phyloP scores from a whole-genome alignment of 2,329 filamentous ascomycete species.

The Monosporascus sp. region DNA sequence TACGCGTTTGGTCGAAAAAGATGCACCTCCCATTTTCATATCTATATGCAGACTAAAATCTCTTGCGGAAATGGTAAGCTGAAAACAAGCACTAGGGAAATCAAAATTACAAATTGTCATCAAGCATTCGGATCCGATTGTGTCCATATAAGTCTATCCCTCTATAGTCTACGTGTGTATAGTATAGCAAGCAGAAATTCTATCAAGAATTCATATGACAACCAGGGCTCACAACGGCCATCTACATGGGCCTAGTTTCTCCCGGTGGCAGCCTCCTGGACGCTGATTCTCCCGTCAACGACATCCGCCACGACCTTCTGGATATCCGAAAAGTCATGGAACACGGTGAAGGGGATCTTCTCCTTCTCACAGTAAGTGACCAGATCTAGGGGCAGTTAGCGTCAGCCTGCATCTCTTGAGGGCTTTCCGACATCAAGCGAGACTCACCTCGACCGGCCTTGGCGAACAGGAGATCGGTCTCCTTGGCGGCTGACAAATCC shows the following conservation, averaged over 20 bases:
- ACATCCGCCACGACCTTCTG: constrained; percentile 71
- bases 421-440: not conserved
- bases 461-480: constrained; percentile 90
- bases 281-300: constrained; percentile 62
- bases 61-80: too few relatives aligned
- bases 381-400: constrained; percentile 54
- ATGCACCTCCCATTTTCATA: too few relatives aligned
- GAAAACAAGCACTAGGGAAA: too few relatives aligned
- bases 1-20: too few relatives aligned
- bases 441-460: constrained; percentile 79
- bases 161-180: not conserved
- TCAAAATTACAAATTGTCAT: too few relatives aligned
- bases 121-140: too few relatives aligned
- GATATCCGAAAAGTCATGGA: constrained; percentile 79
- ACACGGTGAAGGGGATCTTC: constrained; percentile 80
- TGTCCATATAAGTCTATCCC: too few relatives aligned
- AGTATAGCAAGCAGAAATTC: not conserved
- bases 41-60: too few relatives aligned
- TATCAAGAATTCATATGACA: not conserved
- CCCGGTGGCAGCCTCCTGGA: constrained; percentile 62
- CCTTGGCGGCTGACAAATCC: constrained; percentile 83
- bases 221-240: too few relatives aligned
- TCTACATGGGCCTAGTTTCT: constrained; percentile 9
- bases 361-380: constrained; percentile 81
- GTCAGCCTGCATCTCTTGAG: constrained; percentile 2